Conservation (phyloP, 345 rosid genomes). For the Salix exigua region DNA sequence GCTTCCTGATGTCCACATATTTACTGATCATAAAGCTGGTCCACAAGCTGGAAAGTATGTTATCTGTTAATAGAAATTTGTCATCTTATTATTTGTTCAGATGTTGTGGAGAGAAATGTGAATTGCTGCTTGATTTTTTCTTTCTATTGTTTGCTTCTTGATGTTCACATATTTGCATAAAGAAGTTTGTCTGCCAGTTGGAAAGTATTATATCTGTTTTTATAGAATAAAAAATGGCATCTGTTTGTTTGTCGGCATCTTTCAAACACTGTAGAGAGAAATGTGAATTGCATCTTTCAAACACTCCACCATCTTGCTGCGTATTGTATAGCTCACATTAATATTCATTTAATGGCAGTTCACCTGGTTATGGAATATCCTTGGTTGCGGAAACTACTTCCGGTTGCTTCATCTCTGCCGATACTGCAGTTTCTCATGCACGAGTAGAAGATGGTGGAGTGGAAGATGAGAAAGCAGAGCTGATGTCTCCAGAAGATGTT, state of each 20-base stretch:
- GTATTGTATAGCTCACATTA: constrained; percentile 7
- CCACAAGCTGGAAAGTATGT: constrained; percentile 87
- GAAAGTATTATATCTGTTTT: too few relatives aligned
- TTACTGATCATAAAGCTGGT: constrained; percentile 64
- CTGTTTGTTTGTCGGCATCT: too few relatives aligned
- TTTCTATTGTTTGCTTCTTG: not conserved
- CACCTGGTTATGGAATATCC: constrained; percentile 90
- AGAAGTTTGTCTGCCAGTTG: too few relatives aligned
- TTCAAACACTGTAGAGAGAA: not conserved
- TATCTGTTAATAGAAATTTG: not conserved
- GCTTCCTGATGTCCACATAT: constrained; percentile 86
- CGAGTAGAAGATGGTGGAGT: constrained; percentile 44
- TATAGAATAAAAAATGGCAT: too few relatives aligned
- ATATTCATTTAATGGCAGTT: constrained; percentile 45
- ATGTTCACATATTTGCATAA: too few relatives aligned
- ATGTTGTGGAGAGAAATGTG: not conserved
- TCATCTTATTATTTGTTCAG: not conserved
- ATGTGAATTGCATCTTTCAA: not conserved
- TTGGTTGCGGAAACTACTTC: constrained; percentile 87
- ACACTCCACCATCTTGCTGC: too few relatives aligned
- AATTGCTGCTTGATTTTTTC: not conserved
- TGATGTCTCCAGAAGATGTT: constrained; percentile 65
- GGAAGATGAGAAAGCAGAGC: constrained; percentile 54
- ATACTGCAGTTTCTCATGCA: constrained; percentile 57
- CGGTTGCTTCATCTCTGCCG: constrained; percentile 77